Conservation (phyloP, 2,329 filamentous ascomycete genomes). For the Furcasterigmium sp. region DNA sequence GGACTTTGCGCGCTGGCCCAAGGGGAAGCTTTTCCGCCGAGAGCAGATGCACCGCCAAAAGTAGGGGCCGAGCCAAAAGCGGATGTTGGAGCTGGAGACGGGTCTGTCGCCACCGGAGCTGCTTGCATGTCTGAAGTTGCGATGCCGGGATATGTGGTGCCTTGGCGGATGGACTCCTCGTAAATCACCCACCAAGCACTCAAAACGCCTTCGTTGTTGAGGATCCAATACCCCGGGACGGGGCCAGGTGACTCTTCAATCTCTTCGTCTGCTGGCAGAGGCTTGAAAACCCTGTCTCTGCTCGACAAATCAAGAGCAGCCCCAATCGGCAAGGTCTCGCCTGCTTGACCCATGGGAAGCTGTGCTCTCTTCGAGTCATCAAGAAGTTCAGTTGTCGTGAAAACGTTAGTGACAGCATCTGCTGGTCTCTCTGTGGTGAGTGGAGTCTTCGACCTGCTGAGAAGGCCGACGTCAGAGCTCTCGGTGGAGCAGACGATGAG, state of each 20-base stretch:
- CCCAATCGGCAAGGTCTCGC: conserved; percentile 75
- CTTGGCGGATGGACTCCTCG: conserved; percentile 73
- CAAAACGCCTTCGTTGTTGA: conserved; percentile 86
- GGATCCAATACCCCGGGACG: conserved; percentile 74
- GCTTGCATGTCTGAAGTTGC: conserved; percentile 35
- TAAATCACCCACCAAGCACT: conserved; percentile 91
- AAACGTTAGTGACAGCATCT: conserved; percentile 58
- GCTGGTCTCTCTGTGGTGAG: conserved; percentile 57
- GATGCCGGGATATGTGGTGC: conserved; percentile 69
- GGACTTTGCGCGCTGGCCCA: conserved; percentile 32
- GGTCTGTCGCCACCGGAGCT: conserved; percentile 18
- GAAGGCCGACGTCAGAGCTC: conserved; percentile 70
- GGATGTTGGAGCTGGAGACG: conserved; percentile 18
- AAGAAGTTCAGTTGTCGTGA: conserved; percentile 66
- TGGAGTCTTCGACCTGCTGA: conserved; percentile 67
- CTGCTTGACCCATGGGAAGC: conserved; percentile 64
- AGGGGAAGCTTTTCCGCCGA: conserved; percentile 47
- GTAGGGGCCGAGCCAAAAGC: conserved; percentile 31
- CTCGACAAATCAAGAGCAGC: conserved; percentile 78
- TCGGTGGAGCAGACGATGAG: conserved; percentile 79
- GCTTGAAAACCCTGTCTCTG: conserved; percentile 71
- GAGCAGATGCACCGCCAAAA: conserved; percentile 34
- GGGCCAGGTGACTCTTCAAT: conserved; percentile 75
- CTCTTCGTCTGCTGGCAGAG: conserved; percentile 71
- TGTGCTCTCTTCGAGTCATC: conserved; percentile 72